Conservation (phyloP, 441 rosid genomes). For the Pelargonium cotyledonis region DNA sequence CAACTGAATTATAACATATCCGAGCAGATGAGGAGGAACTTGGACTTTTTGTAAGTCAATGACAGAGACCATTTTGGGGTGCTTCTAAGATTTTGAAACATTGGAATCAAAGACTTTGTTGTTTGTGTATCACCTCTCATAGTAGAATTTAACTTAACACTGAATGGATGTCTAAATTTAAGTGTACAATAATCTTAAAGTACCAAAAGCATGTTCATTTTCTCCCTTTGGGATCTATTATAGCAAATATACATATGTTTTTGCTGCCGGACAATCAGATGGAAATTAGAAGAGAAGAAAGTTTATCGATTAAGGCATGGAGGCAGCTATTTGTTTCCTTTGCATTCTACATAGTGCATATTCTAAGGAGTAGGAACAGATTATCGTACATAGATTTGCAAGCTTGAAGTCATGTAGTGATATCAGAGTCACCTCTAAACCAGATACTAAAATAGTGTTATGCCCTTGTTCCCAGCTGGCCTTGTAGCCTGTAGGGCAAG, state of each 20-base stretch:
- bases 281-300: neutral
- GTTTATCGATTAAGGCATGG: neutral
- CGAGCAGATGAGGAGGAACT: constrained; percentile 10
- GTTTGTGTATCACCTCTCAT: no score
- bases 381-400: no score
- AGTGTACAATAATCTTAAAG: no score
- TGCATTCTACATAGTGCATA: neutral
- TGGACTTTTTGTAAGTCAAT: constrained; percentile 6
- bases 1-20: neutral
- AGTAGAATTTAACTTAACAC: no score
- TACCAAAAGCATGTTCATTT: no score
- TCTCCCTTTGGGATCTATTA: no score
- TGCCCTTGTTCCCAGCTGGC: neutral
- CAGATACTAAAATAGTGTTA: neutral
- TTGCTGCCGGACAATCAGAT: no score
- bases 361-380: no score
- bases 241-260: no score
- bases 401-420: no score
- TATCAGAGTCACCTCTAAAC: no score
- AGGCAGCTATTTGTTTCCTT: neutral
- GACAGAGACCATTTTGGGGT: constrained; percentile 12
- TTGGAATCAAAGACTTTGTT: neutral
- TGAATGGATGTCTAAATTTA: no score
- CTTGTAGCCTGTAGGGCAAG: neutral
- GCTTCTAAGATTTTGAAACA: neutral